Evolutionary conservation across 352 stramenopile genomes (phyloP).

Genomic region (Globisporangium perplexum): DNA sequence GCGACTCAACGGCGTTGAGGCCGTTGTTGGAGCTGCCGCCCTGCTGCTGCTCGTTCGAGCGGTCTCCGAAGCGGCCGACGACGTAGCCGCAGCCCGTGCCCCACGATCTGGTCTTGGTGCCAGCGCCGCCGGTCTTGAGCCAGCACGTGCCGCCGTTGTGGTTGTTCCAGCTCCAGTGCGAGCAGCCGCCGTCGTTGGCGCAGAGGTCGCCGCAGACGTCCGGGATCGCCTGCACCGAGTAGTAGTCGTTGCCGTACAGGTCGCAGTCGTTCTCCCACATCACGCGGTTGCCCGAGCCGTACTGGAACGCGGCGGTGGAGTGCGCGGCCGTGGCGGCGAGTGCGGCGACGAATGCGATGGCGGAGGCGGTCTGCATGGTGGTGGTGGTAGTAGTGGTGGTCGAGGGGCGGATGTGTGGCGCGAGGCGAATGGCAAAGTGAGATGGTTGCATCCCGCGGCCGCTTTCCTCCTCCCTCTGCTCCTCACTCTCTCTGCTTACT

Average conservation of each 20-base stretch:
- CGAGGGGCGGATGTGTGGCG: not conserved
- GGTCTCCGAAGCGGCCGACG: constrained; percentile 25
- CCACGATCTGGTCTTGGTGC: constrained; percentile 2
- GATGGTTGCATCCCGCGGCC: not conserved
- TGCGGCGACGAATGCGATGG: constrained; percentile 8
- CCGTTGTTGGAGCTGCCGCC: constrained; percentile 20
- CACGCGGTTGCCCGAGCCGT: constrained; percentile 9
- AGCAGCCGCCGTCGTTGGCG: constrained; percentile 10
- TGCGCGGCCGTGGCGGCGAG: not conserved
- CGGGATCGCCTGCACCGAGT: constrained; percentile 10
- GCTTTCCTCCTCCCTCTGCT: not conserved
- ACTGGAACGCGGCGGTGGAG: constrained; percentile 3
- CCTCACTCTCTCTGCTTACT: not conserved
- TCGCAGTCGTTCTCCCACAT: constrained; percentile 20
- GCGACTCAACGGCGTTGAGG: constrained; percentile 22
- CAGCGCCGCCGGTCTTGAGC: constrained; percentile 29
- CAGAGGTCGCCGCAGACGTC: constrained; percentile 14
- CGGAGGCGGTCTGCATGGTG: constrained; percentile 9
- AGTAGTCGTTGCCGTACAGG: constrained; percentile 14
- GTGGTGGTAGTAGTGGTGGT: not conserved
- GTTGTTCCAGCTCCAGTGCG: constrained; percentile 43
- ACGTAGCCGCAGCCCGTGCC: constrained; percentile 37
- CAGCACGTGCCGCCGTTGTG: constrained; percentile 55
- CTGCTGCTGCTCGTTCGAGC: constrained; percentile 2
- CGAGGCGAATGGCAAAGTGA: constrained; percentile 12